Percentiles rank a stretch among this genome's conserved stretches.
Evolutionary conservation across 1,284 basidiomycete genomes (phyloP).

Genomic region (Grifola frondosa): DNA sequence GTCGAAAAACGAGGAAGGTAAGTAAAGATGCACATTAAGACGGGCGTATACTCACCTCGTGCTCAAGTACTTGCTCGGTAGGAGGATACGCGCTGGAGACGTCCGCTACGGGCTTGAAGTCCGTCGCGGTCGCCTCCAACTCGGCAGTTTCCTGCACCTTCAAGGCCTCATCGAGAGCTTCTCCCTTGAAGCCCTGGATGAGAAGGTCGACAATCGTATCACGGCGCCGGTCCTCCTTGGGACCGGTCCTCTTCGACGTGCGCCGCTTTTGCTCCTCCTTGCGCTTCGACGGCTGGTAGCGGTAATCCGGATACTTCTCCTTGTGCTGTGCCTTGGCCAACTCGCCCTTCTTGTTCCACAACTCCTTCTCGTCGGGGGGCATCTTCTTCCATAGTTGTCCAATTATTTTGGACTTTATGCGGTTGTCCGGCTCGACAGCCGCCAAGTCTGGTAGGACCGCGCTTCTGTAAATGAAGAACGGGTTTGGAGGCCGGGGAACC

Average conservation of each 20-base stretch:
- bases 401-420: slow-evolving; percentile 56
- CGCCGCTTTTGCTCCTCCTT: slow-evolving; percentile 20
- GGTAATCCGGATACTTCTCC: slow-evolving; percentile 46
- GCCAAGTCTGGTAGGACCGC: slow-evolving; percentile 53
- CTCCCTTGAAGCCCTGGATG: slow-evolving; percentile 7
- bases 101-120: no score
- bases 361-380: slow-evolving; percentile 38
- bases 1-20: no score
- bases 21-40: no score
- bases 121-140: no score
- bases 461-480: slow-evolving; percentile 84
- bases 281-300: slow-evolving; percentile 38
- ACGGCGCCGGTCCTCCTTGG: slow-evolving; percentile 18
- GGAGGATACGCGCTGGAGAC: no score
- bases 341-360: slow-evolving; percentile 27
- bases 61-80: no score
- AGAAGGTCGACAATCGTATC: slow-evolving; percentile 17
- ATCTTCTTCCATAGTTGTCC: slow-evolving; percentile 55
- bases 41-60: no score
- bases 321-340: slow-evolving; percentile 52
- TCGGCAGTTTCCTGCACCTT: neutral
- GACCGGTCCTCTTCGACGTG: slow-evolving; percentile 25
- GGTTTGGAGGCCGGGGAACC: slow-evolving; percentile 79
- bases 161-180: slow-evolving; percentile 8
- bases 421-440: slow-evolving; percentile 52